These are phyloP conservation scores for Aspergillus phoenicis DNA, from an alignment of 2,329 filamentous ascomycete species.

Conservation along the genomic window DNA sequence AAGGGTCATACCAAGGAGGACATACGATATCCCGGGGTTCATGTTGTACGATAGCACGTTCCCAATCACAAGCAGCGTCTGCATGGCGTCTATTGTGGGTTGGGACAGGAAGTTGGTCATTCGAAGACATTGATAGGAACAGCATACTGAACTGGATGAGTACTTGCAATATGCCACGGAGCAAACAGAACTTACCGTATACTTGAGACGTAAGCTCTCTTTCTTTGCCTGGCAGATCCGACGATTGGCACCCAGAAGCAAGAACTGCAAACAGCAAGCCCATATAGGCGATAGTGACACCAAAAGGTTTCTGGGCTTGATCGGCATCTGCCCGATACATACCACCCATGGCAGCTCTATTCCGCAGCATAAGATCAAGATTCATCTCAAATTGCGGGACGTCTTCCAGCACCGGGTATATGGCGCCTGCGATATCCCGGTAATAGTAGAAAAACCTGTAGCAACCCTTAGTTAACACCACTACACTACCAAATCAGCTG, in stretches of 20 bases:
- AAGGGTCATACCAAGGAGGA: slow-evolving; percentile 60
- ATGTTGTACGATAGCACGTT: slow-evolving; percentile 65
- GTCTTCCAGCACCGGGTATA: slow-evolving; percentile 64
- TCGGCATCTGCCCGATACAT: slow-evolving; percentile 48
- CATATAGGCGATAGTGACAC: slow-evolving; percentile 61
- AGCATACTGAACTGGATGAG: slow-evolving; percentile 56
- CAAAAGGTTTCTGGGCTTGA: slow-evolving; percentile 58
- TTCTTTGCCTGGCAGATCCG: slow-evolving; percentile 59
- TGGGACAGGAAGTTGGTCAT: slow-evolving; percentile 67
- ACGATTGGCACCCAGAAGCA: slow-evolving; percentile 65
- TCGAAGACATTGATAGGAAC: slow-evolving; percentile 65
- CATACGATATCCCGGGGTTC: slow-evolving; percentile 67
- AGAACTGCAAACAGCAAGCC: slow-evolving; percentile 63
- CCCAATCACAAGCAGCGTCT: slow-evolving; percentile 63
- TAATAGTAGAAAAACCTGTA: slow-evolving; percentile 59
- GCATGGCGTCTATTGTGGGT: slow-evolving; percentile 62
- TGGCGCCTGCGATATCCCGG: slow-evolving; percentile 60
- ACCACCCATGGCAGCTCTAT: slow-evolving; percentile 49
- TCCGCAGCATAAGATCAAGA: slow-evolving; percentile 56
- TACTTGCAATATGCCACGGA: background rate
- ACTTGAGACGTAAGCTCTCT: slow-evolving; percentile 66
- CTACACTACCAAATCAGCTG: slow-evolving; percentile 12
- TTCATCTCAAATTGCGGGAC: slow-evolving; percentile 58
- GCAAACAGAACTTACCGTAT: slow-evolving; percentile 52
- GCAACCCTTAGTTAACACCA: slow-evolving; percentile 4